These are phyloP conservation scores for Pulveroboletus sp. DNA, from an alignment of 768 basidiomycete species.

Conservation along the genomic window DNA sequence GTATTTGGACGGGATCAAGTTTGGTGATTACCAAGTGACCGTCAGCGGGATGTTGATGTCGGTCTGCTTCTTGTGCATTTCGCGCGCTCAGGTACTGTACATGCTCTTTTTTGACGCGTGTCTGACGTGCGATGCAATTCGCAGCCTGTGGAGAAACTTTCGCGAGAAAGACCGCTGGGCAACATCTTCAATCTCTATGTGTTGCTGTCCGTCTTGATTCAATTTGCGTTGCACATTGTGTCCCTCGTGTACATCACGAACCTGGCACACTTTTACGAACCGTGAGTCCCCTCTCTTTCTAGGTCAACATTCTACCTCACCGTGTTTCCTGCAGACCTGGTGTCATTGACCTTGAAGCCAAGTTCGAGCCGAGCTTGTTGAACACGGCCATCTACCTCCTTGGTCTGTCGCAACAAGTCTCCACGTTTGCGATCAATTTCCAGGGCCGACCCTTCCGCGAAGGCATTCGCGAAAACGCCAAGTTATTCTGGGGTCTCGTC, in stretches of 20 bases:
- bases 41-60: slow-evolving; percentile 93
- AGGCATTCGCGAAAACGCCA: slow-evolving; percentile 91
- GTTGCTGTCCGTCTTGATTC: slow-evolving; percentile 82
- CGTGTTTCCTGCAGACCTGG: slow-evolving; percentile 47
- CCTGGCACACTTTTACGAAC: slow-evolving; percentile 71
- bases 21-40: slow-evolving; percentile 97
- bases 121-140: slow-evolving; percentile 34
- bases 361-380: slow-evolving; percentile 90
- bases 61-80: slow-evolving; percentile 97
- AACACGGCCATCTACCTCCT: slow-evolving; percentile 97
- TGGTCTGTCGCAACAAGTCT: slow-evolving; percentile 95
- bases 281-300: slow-evolving; percentile 44
- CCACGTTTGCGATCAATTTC: slow-evolving; percentile 98
- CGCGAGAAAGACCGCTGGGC: slow-evolving; percentile 85
- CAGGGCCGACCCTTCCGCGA: slow-evolving; percentile 98
- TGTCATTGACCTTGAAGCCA: slow-evolving; percentile 87
- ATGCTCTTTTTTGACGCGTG: background rate
- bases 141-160: slow-evolving; percentile 96
- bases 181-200: slow-evolving; percentile 99
- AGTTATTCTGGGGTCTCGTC: slow-evolving; percentile 89
- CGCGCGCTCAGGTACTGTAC: slow-evolving; percentile 80
- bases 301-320: background rate
- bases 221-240: slow-evolving; percentile 91
- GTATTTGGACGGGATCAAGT: slow-evolving; percentile 98
- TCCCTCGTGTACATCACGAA: slow-evolving; percentile 91